Base-by-base conservation (phyloP, 148 eudicot species). In the Diospyros kaki region DNA sequence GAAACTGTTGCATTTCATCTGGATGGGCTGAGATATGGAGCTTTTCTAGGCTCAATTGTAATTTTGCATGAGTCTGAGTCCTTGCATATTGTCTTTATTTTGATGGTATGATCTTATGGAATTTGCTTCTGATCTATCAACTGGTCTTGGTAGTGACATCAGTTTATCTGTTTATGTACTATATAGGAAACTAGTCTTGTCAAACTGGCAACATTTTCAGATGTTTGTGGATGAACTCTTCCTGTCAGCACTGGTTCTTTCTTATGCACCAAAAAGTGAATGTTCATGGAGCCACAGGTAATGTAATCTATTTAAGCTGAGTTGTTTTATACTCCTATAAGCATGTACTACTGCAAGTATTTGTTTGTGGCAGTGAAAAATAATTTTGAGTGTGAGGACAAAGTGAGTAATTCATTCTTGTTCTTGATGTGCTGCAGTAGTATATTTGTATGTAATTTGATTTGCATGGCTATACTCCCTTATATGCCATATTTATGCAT, bases 251-350 rank as follows among this genome's bases (percentile, higher is more conserved):
- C 63, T 94, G 83, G 88, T 91, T 80, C 92, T 94, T 60, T 91
- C 98, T 39, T 80, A 85, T 85, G 86, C 95, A 38, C 97, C 98
- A 60, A 94, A 94, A 81, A 91, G 97, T 81, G 98, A 94, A 68
- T 77, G 80, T 74, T 86, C 98, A 39, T 94, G 98, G 98, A 91
- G 87, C 86, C 90, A 94, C 75, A 87, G 98, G 98, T 91, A 83
- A 15, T 5, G 6, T 3, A 45, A 42, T 58, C 45, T 58, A 56
- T 43, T 73, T 66, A 44, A 9, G 50, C 63, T 52, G 43, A 48
- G 38, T 70, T 28, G 14, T 59, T 63, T 80, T 13, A 4, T 38
- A 18, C 66, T 55, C 9, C 2, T 4, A 12, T 78, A 13, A 6
- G 41, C 59, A 54, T 43, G 11, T 12, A 40, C 42, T 40, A 18